Evolutionary conservation across 2,329 filamentous ascomycete genomes (phyloP), one percentile per base, ranked within the genome.

Genomic region (Diaporthe eres): DNA sequence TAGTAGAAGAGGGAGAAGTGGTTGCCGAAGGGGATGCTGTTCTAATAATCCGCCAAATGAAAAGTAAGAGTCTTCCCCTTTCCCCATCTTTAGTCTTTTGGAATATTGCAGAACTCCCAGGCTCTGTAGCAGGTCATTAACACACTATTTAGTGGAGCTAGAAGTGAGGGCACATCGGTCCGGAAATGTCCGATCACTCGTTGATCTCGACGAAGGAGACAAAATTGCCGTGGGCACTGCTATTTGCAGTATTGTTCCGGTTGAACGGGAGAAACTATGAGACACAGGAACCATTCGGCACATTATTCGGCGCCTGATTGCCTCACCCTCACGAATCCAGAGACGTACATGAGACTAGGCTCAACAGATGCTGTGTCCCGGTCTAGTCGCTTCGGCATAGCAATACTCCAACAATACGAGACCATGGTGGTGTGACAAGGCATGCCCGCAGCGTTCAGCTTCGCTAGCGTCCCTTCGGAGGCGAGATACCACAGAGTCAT

Each of bases 41-140:
- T 78, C 89, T 85, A 10, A 90, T 93, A 25, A 87, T 93, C 28
- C 89, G 90, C 81, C 91, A 93, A 82, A 92, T 92, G 90, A 93
- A 93, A 82, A 93, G 37, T 39, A 39, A 39, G 37, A 12, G 12
- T 39, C 12, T 39, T 39, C 9, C 10, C 37, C 12, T 39, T 13
- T 12, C 12, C 37, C 37, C 37, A 39, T 39, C 37, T 39, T 13
- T 39, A 2, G 37, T 39, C 10, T 39, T 13, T 39, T 39, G 12
- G 37, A 12, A 39, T 39, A 39, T 39, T 39, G 10, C 12, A 12
- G 37, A 39, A 39, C 37, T 1, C 37, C 37, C 37, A 39, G 37
- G 10, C 37, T 39, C 37, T 39, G 37, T 39, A 39, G 37, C 37
- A 39, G 37, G 37, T 39, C 0, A 12, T 39, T 39, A 39, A 39